These are phyloP conservation scores for Alternaria atra DNA, from an alignment of 2,329 filamentous ascomycete species.

Conservation along the genomic window DNA sequence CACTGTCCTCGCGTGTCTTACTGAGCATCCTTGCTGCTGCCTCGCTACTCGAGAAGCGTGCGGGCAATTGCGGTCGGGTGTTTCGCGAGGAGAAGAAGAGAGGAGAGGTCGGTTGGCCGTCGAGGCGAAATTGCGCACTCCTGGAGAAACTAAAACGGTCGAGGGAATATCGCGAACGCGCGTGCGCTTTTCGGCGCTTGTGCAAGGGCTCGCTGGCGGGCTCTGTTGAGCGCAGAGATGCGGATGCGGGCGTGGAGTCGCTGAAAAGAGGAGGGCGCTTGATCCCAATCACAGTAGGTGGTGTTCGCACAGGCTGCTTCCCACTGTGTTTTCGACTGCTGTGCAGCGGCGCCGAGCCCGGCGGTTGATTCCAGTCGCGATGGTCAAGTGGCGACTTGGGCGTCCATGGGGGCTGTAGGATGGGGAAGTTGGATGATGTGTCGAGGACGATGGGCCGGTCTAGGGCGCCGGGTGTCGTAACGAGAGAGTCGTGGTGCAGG, in stretches of 20 bases:
- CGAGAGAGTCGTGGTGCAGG: slow-evolving; percentile 9
- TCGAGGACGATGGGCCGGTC: slow-evolving; percentile 10
- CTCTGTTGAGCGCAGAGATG: neutral
- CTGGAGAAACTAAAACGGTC: slow-evolving; percentile 48
- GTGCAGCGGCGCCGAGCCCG: slow-evolving; percentile 22
- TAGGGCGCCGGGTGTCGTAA: slow-evolving; percentile 3
- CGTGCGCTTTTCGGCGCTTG: slow-evolving; percentile 45
- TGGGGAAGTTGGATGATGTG: neutral
- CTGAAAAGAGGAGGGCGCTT: slow-evolving; percentile 27
- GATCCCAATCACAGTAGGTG: slow-evolving; percentile 29
- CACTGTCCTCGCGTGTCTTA: slow-evolving; percentile 60
- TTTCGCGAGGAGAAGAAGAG: slow-evolving; percentile 62
- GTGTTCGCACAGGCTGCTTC: slow-evolving; percentile 19
- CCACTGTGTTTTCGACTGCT: slow-evolving; percentile 11
- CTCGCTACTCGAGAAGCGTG: slow-evolving; percentile 66
- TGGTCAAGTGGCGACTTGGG: slow-evolving; percentile 22
- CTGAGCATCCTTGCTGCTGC: slow-evolving; percentile 67
- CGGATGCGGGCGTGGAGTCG: slow-evolving; percentile 2
- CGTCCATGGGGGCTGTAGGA: slow-evolving; percentile 29
- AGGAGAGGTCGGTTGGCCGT: slow-evolving; percentile 56
- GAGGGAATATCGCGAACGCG: slow-evolving; percentile 45
- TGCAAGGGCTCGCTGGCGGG: slow-evolving; percentile 45
- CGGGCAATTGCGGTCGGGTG: slow-evolving; percentile 56
- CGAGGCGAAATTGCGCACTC: slow-evolving; percentile 24
- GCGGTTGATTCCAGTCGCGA: slow-evolving; percentile 19